A percentile compares a stretch with the other conserved stretches of the same genome.
Conservation (phyloP, 257 asterid genomes). For the Eucommia ulmoides region DNA sequence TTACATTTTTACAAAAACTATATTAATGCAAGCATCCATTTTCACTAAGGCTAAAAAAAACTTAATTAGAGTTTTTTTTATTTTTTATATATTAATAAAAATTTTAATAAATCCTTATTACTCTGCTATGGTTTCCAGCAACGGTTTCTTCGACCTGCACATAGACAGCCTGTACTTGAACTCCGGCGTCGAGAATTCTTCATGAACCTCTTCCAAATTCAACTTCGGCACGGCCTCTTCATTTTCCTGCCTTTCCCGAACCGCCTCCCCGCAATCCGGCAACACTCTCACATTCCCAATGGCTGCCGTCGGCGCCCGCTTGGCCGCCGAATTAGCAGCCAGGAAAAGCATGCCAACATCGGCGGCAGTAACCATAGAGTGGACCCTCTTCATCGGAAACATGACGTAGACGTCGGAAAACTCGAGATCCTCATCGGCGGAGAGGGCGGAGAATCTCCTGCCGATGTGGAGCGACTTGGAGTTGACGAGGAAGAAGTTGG, state of each 20-base stretch:
- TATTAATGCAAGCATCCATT: too few relatives aligned
- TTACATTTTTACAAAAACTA: too few relatives aligned
- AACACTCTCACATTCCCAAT: background rate
- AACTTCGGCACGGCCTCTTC: background rate
- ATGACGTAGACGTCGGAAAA: background rate
- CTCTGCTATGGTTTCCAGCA: background rate
- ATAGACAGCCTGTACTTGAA: background rate
- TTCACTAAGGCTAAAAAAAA: too few relatives aligned
- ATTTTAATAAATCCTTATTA: background rate
- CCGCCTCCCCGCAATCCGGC: background rate
- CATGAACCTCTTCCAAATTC: conserved; percentile 1
- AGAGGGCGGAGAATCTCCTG: background rate
- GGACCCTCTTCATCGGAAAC: background rate
- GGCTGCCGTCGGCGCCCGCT: background rate
- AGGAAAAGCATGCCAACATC: background rate
- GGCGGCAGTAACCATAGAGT: background rate
- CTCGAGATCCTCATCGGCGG: background rate
- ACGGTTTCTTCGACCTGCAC: background rate
- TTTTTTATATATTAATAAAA: too few relatives aligned
- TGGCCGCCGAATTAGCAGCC: background rate
- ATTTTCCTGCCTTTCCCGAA: background rate
- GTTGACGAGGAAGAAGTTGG: background rate
- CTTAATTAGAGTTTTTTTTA: too few relatives aligned
- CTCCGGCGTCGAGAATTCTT: background rate
- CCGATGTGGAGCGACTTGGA: conserved; percentile 1